Evolutionary conservation across 2,329 filamentous ascomycete species (phyloP), one percentile per base, ranked within the genome.

Genomic region (Lecanicillium sp.): DNA sequence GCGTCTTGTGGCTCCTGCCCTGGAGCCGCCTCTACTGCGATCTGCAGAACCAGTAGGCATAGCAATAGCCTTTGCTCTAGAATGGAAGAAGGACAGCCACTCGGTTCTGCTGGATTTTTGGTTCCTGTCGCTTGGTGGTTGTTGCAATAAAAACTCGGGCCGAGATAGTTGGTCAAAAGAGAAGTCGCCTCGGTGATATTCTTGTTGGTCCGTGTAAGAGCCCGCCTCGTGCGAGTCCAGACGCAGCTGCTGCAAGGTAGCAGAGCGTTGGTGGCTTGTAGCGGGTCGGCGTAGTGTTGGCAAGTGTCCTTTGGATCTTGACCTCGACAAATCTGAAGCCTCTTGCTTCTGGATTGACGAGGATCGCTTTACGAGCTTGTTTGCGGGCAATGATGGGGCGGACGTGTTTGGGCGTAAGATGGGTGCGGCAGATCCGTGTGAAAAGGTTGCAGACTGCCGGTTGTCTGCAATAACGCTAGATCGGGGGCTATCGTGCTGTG

Each of bases 311-410:
- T 31, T 36, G 34, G 79, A 73, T 46, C 65, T 76, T 22, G 79
- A 69, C 45, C 71, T 64, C 20, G 62, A 54, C 22, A 64, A 47
- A 31, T 64, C 54, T 5, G 68, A 62, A 34, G 66, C 56, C 44
- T 64, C 62, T 37, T 65, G 54, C 37, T 62, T 62, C 46, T 71
- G 70, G 33, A 68, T 63, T 15, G 81, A 77, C 3, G 79, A 71
- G 28, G 76, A 71, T 44, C 84, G 77, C 61, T 90, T 90, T 37
- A 88, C 83, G 29, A 89, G 68, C 63, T 87, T 88, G 59, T 89
- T 89, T 14, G 79, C 81, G 8, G 76, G 66, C 22, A 77, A 58
- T 44, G 68, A 69, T 48, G 58, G 61, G 46, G 56, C 62, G 14
- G 57, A 44, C 14, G 65, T 54, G 31, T 44, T 45, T 25, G 53